Evolutionary conservation across 139 green algal species (phyloP), one percentile per base, ranked within the genome.

Genomic region (Edaphochlamys debaryana): DNA sequence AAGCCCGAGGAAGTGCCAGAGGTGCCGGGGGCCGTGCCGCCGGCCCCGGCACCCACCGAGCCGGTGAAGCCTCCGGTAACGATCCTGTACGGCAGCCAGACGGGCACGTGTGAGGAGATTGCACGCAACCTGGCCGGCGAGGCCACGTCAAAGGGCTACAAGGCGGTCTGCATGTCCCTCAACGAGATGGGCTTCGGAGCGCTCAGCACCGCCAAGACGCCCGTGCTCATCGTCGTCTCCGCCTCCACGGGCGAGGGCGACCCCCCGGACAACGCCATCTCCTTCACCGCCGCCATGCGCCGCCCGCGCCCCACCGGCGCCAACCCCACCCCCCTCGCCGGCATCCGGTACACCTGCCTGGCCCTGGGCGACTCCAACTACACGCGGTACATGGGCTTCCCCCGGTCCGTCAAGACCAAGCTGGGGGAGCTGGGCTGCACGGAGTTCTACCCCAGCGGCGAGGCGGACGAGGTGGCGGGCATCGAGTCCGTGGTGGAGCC

Each of bases 301-400:
- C 92, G 90, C 84, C 86, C 79, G 66, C 64, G 86, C 1, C 9
- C 67, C 4, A 17, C 34, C 8, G 66, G 38, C 64, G 34, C 34
- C 64, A 25, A 56, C 23, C 58, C 84, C 30, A 54, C 64, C 2
- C 19, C 45, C 3, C 82, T 96, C n/a, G 82, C 89, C 38, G 94
- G 93, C 38, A 80, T 99, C 4, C 72, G 89, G 19, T 99, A 95
- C 90, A 98, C 94, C 0, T 85, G 94, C 11, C 88, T 99, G 79
- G 97, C 96, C 11, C 86, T 99, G 48, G 97, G 97, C 3, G 97
- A 99, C 91, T 97, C 93, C 73, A 99, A 99, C 89, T 99, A 99
- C 89, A 99, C 96, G 20, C 90, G 91, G 56, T 99, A 95, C 91
- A 98, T 98, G 94, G 60, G 82, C 9, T 92, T 98, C 32, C 90